Evolutionary conservation across 306 rosid species (phyloP).

Genomic region (Macrotyloma uniflorum): DNA sequence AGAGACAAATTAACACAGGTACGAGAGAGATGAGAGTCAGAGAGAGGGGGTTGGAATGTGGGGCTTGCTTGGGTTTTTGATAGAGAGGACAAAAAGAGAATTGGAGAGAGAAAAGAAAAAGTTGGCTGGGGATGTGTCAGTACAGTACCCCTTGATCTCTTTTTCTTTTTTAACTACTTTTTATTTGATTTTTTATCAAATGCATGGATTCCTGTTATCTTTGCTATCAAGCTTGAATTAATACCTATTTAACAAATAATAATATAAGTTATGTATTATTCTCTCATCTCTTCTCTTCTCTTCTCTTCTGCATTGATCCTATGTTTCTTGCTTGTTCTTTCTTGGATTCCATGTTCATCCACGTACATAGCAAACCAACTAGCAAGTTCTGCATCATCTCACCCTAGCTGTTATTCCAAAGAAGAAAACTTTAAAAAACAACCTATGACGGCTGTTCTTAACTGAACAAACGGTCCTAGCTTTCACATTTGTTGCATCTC

Average conservation of each 20-base stretch:
- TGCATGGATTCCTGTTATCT: slow-evolving; percentile 55
- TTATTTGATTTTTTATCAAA: slow-evolving; percentile 54
- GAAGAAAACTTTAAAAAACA: not conserved
- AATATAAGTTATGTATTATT: not conserved
- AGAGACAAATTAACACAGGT: slow-evolving; percentile 22
- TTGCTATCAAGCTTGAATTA: slow-evolving; percentile 49
- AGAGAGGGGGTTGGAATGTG: slow-evolving; percentile 41
- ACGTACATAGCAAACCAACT: not conserved
- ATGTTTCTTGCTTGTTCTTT: slow-evolving; percentile 79
- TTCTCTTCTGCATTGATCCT: slow-evolving; percentile 55
- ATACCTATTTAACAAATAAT: not conserved
- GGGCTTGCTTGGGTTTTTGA: slow-evolving; percentile 74
- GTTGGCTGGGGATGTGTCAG: slow-evolving; percentile 26
- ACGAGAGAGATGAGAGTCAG: not conserved
- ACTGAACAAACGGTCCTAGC: not conserved
- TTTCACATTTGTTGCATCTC: not conserved
- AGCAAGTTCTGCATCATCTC: not conserved
- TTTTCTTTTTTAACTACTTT: slow-evolving; percentile 47
- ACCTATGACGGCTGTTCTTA: no score
- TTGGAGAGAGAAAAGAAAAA: slow-evolving; percentile 36
- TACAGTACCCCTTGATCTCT: slow-evolving; percentile 21
- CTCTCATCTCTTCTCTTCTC: no score
- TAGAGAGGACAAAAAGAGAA: slow-evolving; percentile 73
- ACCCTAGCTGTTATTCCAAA: not conserved
- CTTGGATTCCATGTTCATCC: slow-evolving; percentile 47